phyloP scores from a whole-genome alignment of 116 monocot species.

The Zostera marina region DNA sequence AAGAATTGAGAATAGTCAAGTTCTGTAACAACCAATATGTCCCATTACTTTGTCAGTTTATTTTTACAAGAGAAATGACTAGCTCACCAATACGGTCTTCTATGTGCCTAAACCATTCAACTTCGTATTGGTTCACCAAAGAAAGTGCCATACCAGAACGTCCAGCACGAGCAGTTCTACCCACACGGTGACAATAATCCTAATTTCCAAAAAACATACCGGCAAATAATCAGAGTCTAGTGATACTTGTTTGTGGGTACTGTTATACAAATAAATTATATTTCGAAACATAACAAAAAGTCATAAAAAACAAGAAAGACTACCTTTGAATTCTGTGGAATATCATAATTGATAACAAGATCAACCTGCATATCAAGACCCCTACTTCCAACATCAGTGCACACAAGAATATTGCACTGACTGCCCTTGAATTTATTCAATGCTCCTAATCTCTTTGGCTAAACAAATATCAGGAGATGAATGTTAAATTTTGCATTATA shows the following conservation, averaged over 20 bases:
- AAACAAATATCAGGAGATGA: background rate
- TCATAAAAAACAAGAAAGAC: background rate
- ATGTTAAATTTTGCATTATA: background rate
- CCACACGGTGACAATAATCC: slow-evolving; percentile 77
- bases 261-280: no score
- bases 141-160: slow-evolving; percentile 63
- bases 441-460: slow-evolving; percentile 73
- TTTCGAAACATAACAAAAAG: no score
- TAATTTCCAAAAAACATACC: slow-evolving; percentile 3
- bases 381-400: slow-evolving; percentile 83
- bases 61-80: background rate
- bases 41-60: no score
- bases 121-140: slow-evolving; percentile 75
- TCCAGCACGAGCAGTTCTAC: slow-evolving; percentile 86
- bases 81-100: slow-evolving; percentile 51
- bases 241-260: no score
- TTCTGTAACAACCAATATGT: no score
- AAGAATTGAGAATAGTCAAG: background rate
- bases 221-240: no score
- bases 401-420: slow-evolving; percentile 67
- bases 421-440: slow-evolving; percentile 80
- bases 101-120: slow-evolving; percentile 55
- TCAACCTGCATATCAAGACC: slow-evolving; percentile 87
- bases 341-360: slow-evolving; percentile 88
- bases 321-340: slow-evolving; percentile 84